phyloP scores from a whole-genome alignment of 2,329 filamentous ascomycete genomes.

The Monilinia laxa region DNA sequence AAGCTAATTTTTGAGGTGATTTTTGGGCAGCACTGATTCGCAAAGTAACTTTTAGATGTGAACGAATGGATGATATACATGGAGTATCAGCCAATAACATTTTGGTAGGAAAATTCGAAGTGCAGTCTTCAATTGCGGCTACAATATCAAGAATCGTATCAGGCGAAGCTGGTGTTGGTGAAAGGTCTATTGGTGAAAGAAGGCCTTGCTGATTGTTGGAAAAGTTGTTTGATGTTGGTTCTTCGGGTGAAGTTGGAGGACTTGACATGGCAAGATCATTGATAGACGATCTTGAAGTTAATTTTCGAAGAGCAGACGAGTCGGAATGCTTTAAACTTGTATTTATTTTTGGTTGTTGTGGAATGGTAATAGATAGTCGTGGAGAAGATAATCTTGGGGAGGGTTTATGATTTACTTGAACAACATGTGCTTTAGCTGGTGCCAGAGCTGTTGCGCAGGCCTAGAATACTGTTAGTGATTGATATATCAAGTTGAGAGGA shows the following conservation, averaged over 20 bases:
- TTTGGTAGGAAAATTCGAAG: slow-evolving; percentile 29
- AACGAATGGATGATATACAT: slow-evolving; percentile 31
- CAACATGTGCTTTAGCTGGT: slow-evolving; percentile 32
- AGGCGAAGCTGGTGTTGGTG: slow-evolving; percentile 9
- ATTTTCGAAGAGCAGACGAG: slow-evolving; percentile 2
- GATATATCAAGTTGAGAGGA: background rate
- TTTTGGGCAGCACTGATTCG: background rate
- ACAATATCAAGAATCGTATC: slow-evolving; percentile 25
- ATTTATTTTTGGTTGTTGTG: slow-evolving; percentile 31
- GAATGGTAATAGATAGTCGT: slow-evolving; percentile 26
- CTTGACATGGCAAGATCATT: slow-evolving; percentile 17
- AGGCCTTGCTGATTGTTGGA: background rate
- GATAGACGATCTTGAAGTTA: background rate
- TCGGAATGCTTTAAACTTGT: background rate
- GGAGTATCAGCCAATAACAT: slow-evolving; percentile 30
- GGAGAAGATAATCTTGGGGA: slow-evolving; percentile 10
- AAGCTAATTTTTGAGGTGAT: background rate
- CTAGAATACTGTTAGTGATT: slow-evolving; percentile 22
- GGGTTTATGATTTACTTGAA: slow-evolving; percentile 29
- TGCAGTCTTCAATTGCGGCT: slow-evolving; percentile 28
- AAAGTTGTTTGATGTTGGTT: background rate
- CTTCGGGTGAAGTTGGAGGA: slow-evolving; percentile 16
- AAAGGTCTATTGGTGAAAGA: slow-evolving; percentile 1
- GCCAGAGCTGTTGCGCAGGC: slow-evolving; percentile 33
- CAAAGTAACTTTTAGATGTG: slow-evolving; percentile 13